phyloP scores from a whole-genome alignment of 148 eudicot species.

The Amaranthus cruentus region DNA sequence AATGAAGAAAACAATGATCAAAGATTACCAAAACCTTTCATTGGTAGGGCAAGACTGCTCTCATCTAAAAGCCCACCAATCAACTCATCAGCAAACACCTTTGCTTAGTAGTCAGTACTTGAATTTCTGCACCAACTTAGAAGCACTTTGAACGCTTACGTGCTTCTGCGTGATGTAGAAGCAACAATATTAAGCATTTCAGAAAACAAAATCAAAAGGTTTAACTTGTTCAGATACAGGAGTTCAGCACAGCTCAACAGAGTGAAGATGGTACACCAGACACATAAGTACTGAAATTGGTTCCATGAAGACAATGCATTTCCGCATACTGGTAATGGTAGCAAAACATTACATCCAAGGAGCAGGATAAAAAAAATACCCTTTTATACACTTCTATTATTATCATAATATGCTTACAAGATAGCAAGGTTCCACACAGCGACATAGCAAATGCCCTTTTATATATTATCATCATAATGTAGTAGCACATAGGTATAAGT shows the following conservation, averaged over 20 bases:
- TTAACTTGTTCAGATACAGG: no score
- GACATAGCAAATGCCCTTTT: constrained; percentile 5
- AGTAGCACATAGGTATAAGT: constrained; percentile 16
- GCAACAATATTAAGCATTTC: neutral
- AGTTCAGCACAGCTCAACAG: neutral
- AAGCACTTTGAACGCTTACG: neutral
- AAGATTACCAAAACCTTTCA: neutral
- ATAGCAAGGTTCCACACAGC: neutral
- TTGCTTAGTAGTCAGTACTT: no score
- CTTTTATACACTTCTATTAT: no score
- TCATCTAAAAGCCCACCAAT: neutral
- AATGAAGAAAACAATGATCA: neutral
- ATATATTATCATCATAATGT: constrained; percentile 24
- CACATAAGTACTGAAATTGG: neutral
- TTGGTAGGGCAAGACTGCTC: neutral
- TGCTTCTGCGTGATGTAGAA: neutral
- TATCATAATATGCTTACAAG: neutral
- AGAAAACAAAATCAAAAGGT: no score
- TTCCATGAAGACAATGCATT: neutral
- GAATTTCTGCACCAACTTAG: neutral
- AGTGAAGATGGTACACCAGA: neutral
- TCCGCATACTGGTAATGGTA: neutral
- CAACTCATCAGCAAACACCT: neutral
- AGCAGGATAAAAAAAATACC: no score
- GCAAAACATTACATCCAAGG: no score